Conservation (phyloP, 306 rosid genomes). For the Sicyos edulis region DNA sequence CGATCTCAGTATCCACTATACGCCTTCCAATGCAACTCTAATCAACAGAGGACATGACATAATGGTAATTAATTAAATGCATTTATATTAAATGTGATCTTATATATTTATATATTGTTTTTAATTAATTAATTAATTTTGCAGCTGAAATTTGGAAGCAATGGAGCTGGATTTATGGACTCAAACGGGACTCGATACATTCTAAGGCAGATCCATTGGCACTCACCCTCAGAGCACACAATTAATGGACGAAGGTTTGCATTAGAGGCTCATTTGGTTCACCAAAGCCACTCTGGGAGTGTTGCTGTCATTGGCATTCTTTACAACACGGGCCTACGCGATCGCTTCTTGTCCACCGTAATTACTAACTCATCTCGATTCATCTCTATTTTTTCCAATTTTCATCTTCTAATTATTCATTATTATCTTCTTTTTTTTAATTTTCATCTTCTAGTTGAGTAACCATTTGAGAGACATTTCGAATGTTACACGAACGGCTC, state of each 20-base stretch:
- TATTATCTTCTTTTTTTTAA: too few species aligned
- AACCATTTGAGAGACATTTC: constrained; percentile 30
- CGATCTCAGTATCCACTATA: constrained; percentile 30
- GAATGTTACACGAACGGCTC: not conserved
- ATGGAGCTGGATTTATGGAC: constrained; percentile 37
- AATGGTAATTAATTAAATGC: too few species aligned
- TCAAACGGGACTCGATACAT: constrained; percentile 43
- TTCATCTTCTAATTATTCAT: too few species aligned
- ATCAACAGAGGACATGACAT: constrained; percentile 64
- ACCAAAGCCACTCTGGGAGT: constrained; percentile 40
- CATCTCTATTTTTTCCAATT: too few species aligned
- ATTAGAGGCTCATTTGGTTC: constrained; percentile 64
- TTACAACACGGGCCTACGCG: constrained; percentile 43
- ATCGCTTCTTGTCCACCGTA: constrained; percentile 51
- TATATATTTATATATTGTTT: too few species aligned
- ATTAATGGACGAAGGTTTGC: constrained; percentile 46
- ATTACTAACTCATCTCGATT: not conserved
- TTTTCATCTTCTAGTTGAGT: too few species aligned
- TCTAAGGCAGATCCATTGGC: constrained; percentile 43
- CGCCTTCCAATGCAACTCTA: constrained; percentile 52
- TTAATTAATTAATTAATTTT: too few species aligned
- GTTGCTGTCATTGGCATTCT: constrained; percentile 50
- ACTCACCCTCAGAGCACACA: too few species aligned
- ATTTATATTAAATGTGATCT: too few species aligned
- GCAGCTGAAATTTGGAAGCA: constrained; percentile 46